Conservation (phyloP, 2,329 filamentous ascomycete genomes). For the Fusarium sp. region DNA sequence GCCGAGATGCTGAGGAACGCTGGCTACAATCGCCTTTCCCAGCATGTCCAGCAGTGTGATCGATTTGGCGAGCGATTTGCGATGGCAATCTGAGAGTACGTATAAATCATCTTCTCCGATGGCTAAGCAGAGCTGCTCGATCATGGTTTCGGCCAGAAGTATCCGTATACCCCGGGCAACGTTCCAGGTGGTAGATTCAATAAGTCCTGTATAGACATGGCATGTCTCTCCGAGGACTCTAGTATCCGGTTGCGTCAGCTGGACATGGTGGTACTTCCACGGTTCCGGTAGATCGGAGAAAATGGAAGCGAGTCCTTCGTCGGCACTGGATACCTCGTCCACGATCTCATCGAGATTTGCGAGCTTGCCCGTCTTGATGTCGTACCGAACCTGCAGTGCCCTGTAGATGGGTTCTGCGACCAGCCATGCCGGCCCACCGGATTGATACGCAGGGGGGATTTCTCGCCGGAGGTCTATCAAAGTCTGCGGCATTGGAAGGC, state of each 20-base stretch:
- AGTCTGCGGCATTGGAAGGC: constrained; percentile 60
- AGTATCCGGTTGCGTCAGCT: constrained; percentile 53
- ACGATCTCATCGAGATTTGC: constrained; percentile 51
- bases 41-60: constrained; percentile 54
- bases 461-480: constrained; percentile 60
- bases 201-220: constrained; percentile 60
- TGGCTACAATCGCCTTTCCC: constrained; percentile 58
- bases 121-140: constrained; percentile 54
- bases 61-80: constrained; percentile 52
- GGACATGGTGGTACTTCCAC: constrained; percentile 58
- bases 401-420: constrained; percentile 59
- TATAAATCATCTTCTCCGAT: constrained; percentile 32
- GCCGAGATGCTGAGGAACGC: constrained; percentile 63
- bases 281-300: constrained; percentile 53
- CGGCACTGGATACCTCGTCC: constrained; percentile 53
- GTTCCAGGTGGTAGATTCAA: constrained; percentile 62
- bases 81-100: constrained; percentile 47
- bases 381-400: constrained; percentile 60
- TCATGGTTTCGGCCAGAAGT: constrained; percentile 61
- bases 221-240: constrained; percentile 57
- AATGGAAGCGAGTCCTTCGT: constrained; percentile 57
- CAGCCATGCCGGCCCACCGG: constrained; percentile 55
- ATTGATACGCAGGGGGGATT: constrained; percentile 52
- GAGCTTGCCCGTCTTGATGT: constrained; percentile 56
- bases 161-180: constrained; percentile 59